A percentile compares a stretch with the other conserved stretches of the same genome.
These are phyloP conservation scores for Simmondsia chinensis DNA, from an alignment of 148 eudicot genomes.

Conservation along the genomic window DNA sequence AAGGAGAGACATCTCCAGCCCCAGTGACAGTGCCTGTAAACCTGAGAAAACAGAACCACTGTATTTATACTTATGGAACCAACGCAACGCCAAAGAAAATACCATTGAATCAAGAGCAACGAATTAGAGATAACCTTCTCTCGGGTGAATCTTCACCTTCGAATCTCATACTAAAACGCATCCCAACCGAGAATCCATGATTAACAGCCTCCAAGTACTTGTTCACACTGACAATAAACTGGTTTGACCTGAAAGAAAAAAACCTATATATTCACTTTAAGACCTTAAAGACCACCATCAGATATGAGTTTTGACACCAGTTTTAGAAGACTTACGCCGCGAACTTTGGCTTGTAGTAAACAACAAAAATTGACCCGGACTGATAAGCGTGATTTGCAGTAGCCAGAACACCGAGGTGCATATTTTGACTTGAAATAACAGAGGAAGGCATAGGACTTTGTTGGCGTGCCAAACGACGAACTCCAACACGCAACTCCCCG, in stretches of 20 bases:
- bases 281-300: too few relatives aligned
- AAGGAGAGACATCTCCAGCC: slow-evolving; percentile 45
- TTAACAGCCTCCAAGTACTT: slow-evolving; percentile 60
- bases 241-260: slow-evolving; percentile 48
- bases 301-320: too few relatives aligned
- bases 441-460: slow-evolving; percentile 72
- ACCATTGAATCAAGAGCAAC: background rate
- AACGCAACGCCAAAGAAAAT: too few relatives aligned
- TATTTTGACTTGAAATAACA: slow-evolving; percentile 92
- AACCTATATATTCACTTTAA: too few relatives aligned
- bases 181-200: slow-evolving; percentile 48
- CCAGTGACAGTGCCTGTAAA: slow-evolving; percentile 77
- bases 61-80: background rate
- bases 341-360: slow-evolving; percentile 82
- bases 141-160: slow-evolving; percentile 91
- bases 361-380: slow-evolving; percentile 50
- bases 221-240: slow-evolving; percentile 68
- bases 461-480: slow-evolving; percentile 56
- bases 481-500: slow-evolving; percentile 74
- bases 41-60: slow-evolving; percentile 22
- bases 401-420: slow-evolving; percentile 96
- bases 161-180: slow-evolving; percentile 79
- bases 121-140: slow-evolving; percentile 38
- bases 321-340: background rate
- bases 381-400: slow-evolving; percentile 77